Conservation (phyloP, 805 yeast species). For the Alloascoidea hylecoeti region DNA sequence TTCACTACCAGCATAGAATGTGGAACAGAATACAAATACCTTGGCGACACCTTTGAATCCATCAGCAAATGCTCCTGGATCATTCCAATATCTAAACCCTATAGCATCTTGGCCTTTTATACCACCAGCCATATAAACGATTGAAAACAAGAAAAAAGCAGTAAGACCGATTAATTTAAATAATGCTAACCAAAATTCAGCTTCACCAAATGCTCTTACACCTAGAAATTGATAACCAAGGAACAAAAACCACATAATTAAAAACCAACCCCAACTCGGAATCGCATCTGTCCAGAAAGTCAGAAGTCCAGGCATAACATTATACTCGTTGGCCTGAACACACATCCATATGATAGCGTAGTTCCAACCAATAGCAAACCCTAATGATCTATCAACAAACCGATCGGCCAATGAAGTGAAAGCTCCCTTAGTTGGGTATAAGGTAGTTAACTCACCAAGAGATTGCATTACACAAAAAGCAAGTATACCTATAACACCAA, state of each 20-base stretch:
- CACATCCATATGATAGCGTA: constrained; percentile 35
- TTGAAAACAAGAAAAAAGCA: constrained; percentile 40
- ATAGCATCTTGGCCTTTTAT: constrained; percentile 34
- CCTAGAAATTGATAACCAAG: constrained; percentile 32
- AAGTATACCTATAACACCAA: constrained; percentile 31
- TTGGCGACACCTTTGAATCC: constrained; percentile 22
- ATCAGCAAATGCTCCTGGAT: constrained; percentile 19
- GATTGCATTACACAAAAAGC: constrained; percentile 39
- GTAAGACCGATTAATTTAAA: constrained; percentile 42
- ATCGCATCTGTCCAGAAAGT: constrained; percentile 28
- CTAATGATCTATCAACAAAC: constrained; percentile 30
- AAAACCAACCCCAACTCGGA: constrained; percentile 32
- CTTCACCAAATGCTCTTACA: constrained; percentile 44
- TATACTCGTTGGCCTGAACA: constrained; percentile 33
- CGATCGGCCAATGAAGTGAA: constrained; percentile 31
- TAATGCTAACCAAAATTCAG: constrained; percentile 44
- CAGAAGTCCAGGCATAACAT: constrained; percentile 29
- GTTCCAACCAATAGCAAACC: constrained; percentile 31
- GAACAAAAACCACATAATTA: constrained; percentile 38
- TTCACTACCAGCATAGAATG: constrained; percentile 41
- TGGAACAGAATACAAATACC: constrained; percentile 44
- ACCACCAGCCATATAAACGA: constrained; percentile 41
- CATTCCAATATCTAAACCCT: constrained; percentile 33
- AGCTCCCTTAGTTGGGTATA: constrained; percentile 39
- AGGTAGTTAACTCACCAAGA: constrained; percentile 41